These are phyloP conservation scores for Penicillium occitanis DNA, from an alignment of 2,329 filamentous ascomycete species.

Conservation along the genomic window DNA sequence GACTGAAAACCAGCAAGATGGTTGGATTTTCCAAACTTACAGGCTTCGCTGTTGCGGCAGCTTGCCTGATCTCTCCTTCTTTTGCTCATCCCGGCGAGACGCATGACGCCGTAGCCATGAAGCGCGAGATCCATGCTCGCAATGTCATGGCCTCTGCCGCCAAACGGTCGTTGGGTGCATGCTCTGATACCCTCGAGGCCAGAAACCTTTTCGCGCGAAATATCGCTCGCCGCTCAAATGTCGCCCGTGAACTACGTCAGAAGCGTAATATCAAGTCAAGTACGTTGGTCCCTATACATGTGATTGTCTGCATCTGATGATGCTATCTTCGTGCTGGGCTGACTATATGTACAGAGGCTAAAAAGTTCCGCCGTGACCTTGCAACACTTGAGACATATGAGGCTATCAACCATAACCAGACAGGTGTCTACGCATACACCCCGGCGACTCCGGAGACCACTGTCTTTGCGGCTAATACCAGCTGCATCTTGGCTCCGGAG, in stretches of 20 bases:
- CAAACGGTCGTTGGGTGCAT: conserved; percentile 29
- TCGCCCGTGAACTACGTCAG: conserved; percentile 30
- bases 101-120: conserved; percentile 22
- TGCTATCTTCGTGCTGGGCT: background rate
- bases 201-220: conserved; percentile 30
- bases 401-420: background rate
- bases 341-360: background rate
- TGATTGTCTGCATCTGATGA: background rate
- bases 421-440: background rate
- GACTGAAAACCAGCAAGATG: background rate
- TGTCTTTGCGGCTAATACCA: conserved; percentile 39
- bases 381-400: background rate
- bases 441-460: background rate
- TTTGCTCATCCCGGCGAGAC: background rate
- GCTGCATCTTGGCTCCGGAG: conserved; percentile 46
- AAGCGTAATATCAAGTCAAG: conserved; percentile 30
- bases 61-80: background rate
- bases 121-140: conserved; percentile 32
- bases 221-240: conserved; percentile 30
- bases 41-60: background rate
- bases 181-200: conserved; percentile 27
- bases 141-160: conserved; percentile 29
- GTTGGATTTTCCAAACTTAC: background rate
- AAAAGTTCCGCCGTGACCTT: background rate
- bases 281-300: conserved; percentile 18